Percentiles rank a stretch among this genome's conserved stretches.
phyloP scores from a whole-genome alignment of 176 grass and related monocot genomes.

The Typha latifolia region DNA sequence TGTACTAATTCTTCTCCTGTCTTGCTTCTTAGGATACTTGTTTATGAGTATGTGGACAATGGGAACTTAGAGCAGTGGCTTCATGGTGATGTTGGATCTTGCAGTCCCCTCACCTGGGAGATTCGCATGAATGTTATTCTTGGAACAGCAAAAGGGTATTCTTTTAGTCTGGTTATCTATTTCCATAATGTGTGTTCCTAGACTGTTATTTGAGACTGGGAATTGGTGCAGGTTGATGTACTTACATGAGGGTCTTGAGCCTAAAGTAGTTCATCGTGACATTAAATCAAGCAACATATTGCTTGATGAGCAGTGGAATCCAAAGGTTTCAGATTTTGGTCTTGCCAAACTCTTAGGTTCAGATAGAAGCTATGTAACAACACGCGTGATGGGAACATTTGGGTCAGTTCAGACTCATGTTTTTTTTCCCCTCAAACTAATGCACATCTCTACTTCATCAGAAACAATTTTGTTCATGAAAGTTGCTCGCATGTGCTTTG shows the following conservation, averaged over 20 bases:
- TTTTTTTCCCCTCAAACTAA: too few species aligned
- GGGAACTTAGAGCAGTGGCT: conserved; percentile 94
- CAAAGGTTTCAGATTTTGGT: conserved; percentile 96
- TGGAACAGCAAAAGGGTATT: conserved; percentile 91
- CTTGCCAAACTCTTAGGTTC: conserved; percentile 81
- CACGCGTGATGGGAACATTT: too few species aligned
- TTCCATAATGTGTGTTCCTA: conserved; percentile 2
- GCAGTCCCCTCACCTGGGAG: conserved; percentile 70
- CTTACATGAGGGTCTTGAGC: conserved; percentile 89
- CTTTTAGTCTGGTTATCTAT: not conserved
- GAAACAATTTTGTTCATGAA: not conserved
- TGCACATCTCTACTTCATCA: too few species aligned
- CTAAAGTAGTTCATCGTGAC: conserved; percentile 89
- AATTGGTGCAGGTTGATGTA: conserved; percentile 54
- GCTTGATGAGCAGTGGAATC: conserved; percentile 72
- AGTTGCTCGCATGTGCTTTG: not conserved
- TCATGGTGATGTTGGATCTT: conserved; percentile 54
- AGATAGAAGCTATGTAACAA: not conserved
- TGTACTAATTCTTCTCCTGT: too few species aligned
- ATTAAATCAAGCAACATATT: conserved; percentile 99
- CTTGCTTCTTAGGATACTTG: conserved; percentile 41
- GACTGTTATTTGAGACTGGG: too few species aligned
- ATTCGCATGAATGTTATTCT: conserved; percentile 67
- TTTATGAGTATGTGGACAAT: too few species aligned
- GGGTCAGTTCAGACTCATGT: too few species aligned